These are phyloP conservation scores for Przewalskia tangutica DNA, from an alignment of 257 asterid species.

Conservation along the genomic window DNA sequence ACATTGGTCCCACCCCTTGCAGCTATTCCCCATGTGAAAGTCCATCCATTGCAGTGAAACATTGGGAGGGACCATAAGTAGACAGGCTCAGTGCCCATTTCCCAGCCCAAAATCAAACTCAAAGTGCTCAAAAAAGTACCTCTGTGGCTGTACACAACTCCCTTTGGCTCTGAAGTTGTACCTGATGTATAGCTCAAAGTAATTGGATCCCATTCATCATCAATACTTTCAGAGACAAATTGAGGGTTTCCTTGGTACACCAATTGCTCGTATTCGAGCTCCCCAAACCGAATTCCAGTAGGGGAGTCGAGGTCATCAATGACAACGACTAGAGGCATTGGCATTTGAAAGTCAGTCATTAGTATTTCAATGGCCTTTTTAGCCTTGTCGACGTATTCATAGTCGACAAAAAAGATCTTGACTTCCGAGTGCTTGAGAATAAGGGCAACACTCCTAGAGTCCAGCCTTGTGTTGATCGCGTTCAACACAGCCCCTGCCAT, in stretches of 20 bases:
- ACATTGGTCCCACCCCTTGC: conserved; percentile 89
- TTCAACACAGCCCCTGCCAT: conserved; percentile 91
- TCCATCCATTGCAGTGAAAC: conserved; percentile 97
- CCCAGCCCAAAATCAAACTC: conserved; percentile 62
- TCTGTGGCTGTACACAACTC: conserved; percentile 71
- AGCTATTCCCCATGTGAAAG: conserved; percentile 84
- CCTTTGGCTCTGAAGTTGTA: conserved; percentile 76
- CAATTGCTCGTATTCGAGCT: conserved; percentile 57
- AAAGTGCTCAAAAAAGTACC: conserved; percentile 73
- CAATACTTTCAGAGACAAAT: conserved; percentile 21
- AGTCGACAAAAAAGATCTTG: conserved; percentile 52
- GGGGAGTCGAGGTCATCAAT: conserved; percentile 53
- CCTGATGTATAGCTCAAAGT: conserved; percentile 79
- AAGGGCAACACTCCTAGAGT: conserved; percentile 47
- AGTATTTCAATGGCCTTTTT: conserved; percentile 36
- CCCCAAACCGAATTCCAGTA: conserved; percentile 38
- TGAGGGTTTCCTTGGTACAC: conserved; percentile 33
- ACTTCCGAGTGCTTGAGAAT: conserved; percentile 73
- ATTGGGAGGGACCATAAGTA: conserved; percentile 86
- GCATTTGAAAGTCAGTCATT: conserved; percentile 8
- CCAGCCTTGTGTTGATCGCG: conserved; percentile 66
- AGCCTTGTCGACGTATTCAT: conserved; percentile 36
- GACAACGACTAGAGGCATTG: conserved; percentile 43
- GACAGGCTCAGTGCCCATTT: conserved; percentile 61
- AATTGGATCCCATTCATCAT: conserved; percentile 74